Percentiles rank a stretch among this genome's conserved stretches.
Evolutionary conservation across 164 flowering plant genomes (phyloP).

Genomic region (Umbilicus rupestris): DNA sequence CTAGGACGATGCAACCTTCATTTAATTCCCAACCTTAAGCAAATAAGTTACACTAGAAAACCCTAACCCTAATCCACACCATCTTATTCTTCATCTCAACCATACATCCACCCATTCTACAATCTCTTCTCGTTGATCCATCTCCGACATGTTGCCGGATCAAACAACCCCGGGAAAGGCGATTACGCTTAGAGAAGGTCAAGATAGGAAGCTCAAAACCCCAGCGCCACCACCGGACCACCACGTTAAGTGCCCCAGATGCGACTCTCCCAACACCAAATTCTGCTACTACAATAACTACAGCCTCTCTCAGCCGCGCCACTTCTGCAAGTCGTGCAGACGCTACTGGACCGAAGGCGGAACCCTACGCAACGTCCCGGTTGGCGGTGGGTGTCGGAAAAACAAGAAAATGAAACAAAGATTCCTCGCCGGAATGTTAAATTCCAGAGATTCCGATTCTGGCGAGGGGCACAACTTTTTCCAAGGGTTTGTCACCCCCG

Average conservation of each 20-base stretch:
- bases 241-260: slow-evolving; percentile 8
- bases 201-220: neutral
- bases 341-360: slow-evolving; percentile 10
- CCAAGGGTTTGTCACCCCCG: slow-evolving; percentile 9
- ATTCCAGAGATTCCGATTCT: neutral
- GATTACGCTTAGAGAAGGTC: neutral
- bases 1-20: neutral
- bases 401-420: slow-evolving; percentile 8
- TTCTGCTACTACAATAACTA: slow-evolving; percentile 11
- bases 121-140: neutral
- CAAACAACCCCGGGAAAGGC: neutral
- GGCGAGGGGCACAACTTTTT: neutral
- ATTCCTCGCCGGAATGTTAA: neutral
- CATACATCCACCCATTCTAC: neutral
- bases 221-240: slow-evolving; percentile 5
- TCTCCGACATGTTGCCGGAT: neutral
- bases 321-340: slow-evolving; percentile 9
- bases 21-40: neutral
- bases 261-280: slow-evolving; percentile 8
- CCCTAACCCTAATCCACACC: neutral
- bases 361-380: slow-evolving; percentile 3
- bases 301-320: slow-evolving; percentile 10
- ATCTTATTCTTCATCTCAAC: neutral
- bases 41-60: neutral
- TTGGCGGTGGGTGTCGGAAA: slow-evolving; percentile 7